Base-by-base conservation (phyloP, 805 yeast genomes). In the Candida awuae region DNA sequence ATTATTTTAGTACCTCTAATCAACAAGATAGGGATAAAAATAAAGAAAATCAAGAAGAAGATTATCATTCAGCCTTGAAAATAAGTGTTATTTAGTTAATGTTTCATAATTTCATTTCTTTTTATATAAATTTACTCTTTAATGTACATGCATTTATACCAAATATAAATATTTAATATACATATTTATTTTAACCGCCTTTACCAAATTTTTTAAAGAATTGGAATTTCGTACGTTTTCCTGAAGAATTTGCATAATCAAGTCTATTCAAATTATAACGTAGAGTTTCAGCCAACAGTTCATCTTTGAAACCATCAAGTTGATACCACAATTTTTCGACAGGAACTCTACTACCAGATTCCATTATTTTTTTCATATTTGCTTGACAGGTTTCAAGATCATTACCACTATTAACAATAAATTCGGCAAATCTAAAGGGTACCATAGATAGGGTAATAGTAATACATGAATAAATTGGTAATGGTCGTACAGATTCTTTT, bases 241-340 rank as follows among this genome's bases (percentile, higher is more conserved):
- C 61, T 33, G 63, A 62, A 21, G 63, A 61, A 27, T 51, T 51
- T 13, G 57, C 38, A 39, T 59, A 60, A 35, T 62, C 66, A 10
- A 62, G 38, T 26, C 64, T 55, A 39, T 67, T 69, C 37, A 80
- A 58, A 40, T 74, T 77, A 33, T 66, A 65, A 49, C 94, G 67
- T 29, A 82, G 56, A 7, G 67, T 65, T 49, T 84, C 92, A 0
- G 84, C 83, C 34, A 82, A 50, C 1, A 61, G 58, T 46, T 78
- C 84, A 54, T 84, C 92, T 38, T 75, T 73, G 33, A 73, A 68
- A 1, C 86, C 88, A 56, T 83, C 92, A 9, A 90, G 67, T 50
- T 83, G 85, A 52, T 80, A 84, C 95, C 96, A 87, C 16, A 86
- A 63, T 54, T 81, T 73, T 49, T 75, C 75, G 25, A 73, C 73